Evolutionary conservation across 2,329 filamentous ascomycete species (phyloP).

Genomic region (Epichloe amarillans): DNA sequence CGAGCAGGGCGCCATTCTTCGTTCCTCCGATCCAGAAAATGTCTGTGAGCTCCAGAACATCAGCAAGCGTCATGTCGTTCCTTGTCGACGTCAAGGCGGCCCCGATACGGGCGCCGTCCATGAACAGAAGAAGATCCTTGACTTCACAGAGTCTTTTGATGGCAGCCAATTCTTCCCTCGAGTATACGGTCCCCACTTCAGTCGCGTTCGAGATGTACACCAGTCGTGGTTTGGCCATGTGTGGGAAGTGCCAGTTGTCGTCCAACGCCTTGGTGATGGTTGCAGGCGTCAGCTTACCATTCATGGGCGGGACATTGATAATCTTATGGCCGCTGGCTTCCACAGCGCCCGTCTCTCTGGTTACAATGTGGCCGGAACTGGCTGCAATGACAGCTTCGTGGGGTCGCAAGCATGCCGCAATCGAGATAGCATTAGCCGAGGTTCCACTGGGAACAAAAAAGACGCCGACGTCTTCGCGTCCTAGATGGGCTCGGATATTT

Average conservation of each 20-base stretch:
- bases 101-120: conserved; percentile 35
- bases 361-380: conserved; percentile 34
- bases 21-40: conserved; percentile 43
- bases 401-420: conserved; percentile 34
- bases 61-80: conserved; percentile 29
- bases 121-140: conserved; percentile 27
- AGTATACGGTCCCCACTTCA: conserved; percentile 36
- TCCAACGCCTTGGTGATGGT: conserved; percentile 28
- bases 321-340: conserved; percentile 39
- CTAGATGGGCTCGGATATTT: conserved; percentile 25
- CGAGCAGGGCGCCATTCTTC: conserved; percentile 36
- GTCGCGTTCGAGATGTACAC: conserved; percentile 40
- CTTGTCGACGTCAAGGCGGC: conserved; percentile 27
- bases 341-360: conserved; percentile 35
- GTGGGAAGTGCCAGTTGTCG: conserved; percentile 36
- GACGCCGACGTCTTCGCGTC: conserved; percentile 27
- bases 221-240: conserved; percentile 36
- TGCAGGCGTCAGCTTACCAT: conserved; percentile 33
- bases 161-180: conserved; percentile 25
- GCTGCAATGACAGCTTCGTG: conserved; percentile 39
- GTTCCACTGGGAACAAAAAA: conserved; percentile 40
- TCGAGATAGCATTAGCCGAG: conserved; percentile 37
- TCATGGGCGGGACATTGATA: conserved; percentile 30
- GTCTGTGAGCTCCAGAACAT: conserved; percentile 33
- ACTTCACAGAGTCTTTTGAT: conserved; percentile 29